phyloP scores from a whole-genome alignment of 176 grass and related monocot species.

The Rhynchospora pubera region DNA sequence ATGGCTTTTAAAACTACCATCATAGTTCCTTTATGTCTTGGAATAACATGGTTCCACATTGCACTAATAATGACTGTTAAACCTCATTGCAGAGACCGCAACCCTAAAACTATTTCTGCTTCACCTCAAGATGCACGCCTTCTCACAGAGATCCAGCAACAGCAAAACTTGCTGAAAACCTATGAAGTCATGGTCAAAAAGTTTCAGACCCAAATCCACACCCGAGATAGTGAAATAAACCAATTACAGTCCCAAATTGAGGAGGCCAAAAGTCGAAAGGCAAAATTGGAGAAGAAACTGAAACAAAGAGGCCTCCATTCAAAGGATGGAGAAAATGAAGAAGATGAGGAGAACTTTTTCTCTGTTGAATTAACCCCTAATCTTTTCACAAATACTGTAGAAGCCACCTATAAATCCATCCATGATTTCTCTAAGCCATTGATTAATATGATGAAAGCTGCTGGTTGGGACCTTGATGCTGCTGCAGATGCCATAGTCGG shows the following conservation, averaged over 20 bases:
- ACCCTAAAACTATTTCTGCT: slow-evolving; percentile 68
- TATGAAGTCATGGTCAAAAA: slow-evolving; percentile 98
- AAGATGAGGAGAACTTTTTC: slow-evolving; percentile 78
- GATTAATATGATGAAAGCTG: slow-evolving; percentile 99
- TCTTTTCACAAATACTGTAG: slow-evolving; percentile 75
- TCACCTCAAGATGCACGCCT: slow-evolving; percentile 79
- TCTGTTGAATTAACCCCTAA: slow-evolving; percentile 82
- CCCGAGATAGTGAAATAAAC: slow-evolving; percentile 65
- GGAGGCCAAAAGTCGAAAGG: slow-evolving; percentile 67
- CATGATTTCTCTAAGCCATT: slow-evolving; percentile 93
- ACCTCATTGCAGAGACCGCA: slow-evolving; percentile 38
- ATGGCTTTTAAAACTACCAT: too few relatives aligned
- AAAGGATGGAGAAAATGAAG: slow-evolving; percentile 57
- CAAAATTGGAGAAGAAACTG: slow-evolving; percentile 92
- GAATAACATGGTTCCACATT: not conserved
- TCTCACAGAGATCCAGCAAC: slow-evolving; percentile 87
- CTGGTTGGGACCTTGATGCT: slow-evolving; percentile 90
- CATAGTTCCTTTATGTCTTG: not conserved
- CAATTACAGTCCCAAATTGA: slow-evolving; percentile 71
- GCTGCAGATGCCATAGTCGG: slow-evolving; percentile 65
- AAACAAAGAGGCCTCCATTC: slow-evolving; percentile 82
- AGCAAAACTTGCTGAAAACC: slow-evolving; percentile 87
- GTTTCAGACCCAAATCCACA: slow-evolving; percentile 93
- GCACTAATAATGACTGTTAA: not conserved
- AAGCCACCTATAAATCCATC: slow-evolving; percentile 74